Evolutionary conservation across 2,329 filamentous ascomycete genomes (phyloP), one percentile per base, ranked within the genome.

Genomic region (Microsporum audouinii): DNA sequence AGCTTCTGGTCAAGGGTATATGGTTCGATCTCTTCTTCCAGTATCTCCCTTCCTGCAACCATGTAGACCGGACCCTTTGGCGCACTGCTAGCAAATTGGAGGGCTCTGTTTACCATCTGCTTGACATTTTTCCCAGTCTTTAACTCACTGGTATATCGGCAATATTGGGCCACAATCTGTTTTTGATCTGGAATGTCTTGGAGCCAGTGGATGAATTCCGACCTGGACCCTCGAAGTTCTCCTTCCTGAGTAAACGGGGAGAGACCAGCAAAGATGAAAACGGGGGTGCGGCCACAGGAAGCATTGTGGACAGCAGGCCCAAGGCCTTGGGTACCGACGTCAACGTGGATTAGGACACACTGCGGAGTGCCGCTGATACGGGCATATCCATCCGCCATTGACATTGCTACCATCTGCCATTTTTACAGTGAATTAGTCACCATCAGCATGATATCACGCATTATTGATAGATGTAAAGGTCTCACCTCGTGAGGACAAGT

Each of bases 201-300:
- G 36, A 91, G 87, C 88, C 88, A 92, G 71, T 92, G 88, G 66
- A 91, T 91, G 71, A 89, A 91, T 73, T 92, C 89, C 1, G 88
- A 91, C 60, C 88, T 79, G n/a, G 82, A 86, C 10, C 88, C 88
- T 0, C 86, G 81, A 75, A 88, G 83, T 73, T 92, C 88, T 14
- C 88, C 88, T 67, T 91, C 87, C 34, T 86, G 80, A 0, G 88
- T 91, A 70, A 85, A 89, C 0, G 88, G 89, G 8, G 85, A 88
- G 14, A 91, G 76, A 3, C 88, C 88, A 1, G 88, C 88, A 67
- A 92, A 91, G 61, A 92, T 84, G 53, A 92, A 73, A 2, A 92
- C 84, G 0, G 89, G 88, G 0, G 85, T 85, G 57, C 88, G 82
- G 0, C 88, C 88, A 57, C 82, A 85, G 1, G 85, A 88, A 10